Evolutionary conservation across 2,329 filamentous ascomycete genomes (phyloP).

Genomic region (Penicillium expansum): DNA sequence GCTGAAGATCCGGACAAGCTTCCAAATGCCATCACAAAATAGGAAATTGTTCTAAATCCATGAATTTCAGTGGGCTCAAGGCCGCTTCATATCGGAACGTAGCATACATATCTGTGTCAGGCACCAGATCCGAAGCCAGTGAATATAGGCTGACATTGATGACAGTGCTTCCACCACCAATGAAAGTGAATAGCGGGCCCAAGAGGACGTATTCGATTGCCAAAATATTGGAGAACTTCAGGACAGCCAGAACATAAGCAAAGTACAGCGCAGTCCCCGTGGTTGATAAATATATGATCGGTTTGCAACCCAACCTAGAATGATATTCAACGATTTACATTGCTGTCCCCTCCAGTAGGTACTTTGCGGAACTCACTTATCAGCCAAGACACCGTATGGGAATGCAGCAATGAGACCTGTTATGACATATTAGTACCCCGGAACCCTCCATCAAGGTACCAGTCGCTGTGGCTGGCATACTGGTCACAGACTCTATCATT

Average conservation of each 20-base stretch:
- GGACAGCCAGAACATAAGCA: neutral
- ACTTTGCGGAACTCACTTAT: neutral
- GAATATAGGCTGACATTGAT: neutral
- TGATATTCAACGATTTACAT: neutral
- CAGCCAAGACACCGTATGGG: neutral
- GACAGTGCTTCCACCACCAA: neutral
- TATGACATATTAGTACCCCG: neutral
- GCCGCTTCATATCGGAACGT: neutral
- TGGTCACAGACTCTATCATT: neutral
- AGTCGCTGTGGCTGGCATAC: neutral
- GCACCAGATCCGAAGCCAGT: neutral
- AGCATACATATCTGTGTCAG: neutral
- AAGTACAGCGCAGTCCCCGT: neutral
- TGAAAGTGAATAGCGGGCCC: neutral
- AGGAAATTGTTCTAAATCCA: neutral
- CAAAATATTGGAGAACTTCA: neutral
- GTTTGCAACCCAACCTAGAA: neutral
- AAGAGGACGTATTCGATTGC: neutral
- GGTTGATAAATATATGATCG: neutral
- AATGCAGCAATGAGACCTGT: neutral
- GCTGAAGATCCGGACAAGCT: neutral
- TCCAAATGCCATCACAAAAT: neutral
- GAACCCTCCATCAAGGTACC: neutral
- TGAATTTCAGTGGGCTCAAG: neutral
- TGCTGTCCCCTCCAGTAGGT: neutral